A percentile compares a stretch with the other conserved stretches of the same genome.
phyloP scores from a whole-genome alignment of 2,329 filamentous ascomycete genomes.

The Diplodia scrobiculata region DNA sequence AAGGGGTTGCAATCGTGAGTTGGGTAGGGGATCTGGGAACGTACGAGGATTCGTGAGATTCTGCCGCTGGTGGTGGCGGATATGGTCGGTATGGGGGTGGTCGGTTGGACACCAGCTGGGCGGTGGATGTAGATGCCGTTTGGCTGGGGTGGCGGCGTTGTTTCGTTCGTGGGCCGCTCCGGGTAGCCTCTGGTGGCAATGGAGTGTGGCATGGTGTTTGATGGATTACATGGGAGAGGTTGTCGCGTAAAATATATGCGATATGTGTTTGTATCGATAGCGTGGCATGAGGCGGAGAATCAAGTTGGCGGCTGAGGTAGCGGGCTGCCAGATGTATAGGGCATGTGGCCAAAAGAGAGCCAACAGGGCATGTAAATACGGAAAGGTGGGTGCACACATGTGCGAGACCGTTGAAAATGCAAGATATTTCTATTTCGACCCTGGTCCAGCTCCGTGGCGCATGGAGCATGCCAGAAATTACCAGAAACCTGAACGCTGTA shows the following conservation, averaged over 20 bases:
- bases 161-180: neutral
- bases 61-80: neutral
- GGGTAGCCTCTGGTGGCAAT: neutral
- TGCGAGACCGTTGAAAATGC: neutral
- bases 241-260: neutral
- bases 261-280: neutral
- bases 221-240: neutral
- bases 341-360: neutral
- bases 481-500: constrained; percentile 18
- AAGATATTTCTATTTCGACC: constrained; percentile 15
- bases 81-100: neutral
- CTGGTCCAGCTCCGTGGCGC: constrained; percentile 6
- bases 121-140: neutral
- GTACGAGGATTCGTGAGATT: neutral
- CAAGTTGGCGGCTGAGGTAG: neutral
- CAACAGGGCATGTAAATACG: neutral
- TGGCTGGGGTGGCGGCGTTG: neutral
- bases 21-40: neutral
- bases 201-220: neutral
- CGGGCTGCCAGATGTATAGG: neutral
- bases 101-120: neutral
- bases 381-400: neutral
- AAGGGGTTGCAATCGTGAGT: neutral
- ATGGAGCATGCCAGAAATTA: constrained; percentile 16
- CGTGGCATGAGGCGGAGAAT: neutral